These are phyloP conservation scores for Diaporthe batatas DNA, from an alignment of 2,329 filamentous ascomycete species.

Conservation along the genomic window DNA sequence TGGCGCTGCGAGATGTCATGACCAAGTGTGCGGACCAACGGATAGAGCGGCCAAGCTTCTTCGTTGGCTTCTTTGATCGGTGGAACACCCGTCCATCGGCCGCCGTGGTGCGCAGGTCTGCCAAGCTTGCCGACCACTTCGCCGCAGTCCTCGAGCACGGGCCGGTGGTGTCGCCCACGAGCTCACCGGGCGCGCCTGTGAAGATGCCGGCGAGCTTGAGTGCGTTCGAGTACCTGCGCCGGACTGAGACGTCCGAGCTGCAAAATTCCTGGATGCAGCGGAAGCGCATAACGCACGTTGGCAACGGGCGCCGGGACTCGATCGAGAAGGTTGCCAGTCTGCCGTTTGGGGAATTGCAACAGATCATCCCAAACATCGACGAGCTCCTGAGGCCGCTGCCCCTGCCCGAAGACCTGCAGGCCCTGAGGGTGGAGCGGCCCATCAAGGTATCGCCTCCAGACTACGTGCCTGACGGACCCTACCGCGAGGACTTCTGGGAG, in stretches of 20 bases:
- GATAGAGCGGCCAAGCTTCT: slow-evolving; percentile 51
- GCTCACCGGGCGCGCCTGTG: neutral
- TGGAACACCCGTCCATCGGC: slow-evolving; percentile 52
- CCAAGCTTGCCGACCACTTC: slow-evolving; percentile 54
- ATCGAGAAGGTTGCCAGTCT: slow-evolving; percentile 44
- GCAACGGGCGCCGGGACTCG: slow-evolving; percentile 28
- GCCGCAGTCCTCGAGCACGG: slow-evolving; percentile 52
- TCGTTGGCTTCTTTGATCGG: slow-evolving; percentile 54
- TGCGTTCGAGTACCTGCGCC: slow-evolving; percentile 54
- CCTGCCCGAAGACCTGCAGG: slow-evolving; percentile 42
- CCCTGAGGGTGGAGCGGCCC: slow-evolving; percentile 43
- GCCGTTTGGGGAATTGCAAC: slow-evolving; percentile 45
- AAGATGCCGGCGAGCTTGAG: slow-evolving; percentile 47
- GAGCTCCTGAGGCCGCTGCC: slow-evolving; percentile 43
- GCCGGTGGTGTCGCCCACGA: slow-evolving; percentile 41
- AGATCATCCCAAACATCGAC: slow-evolving; percentile 47
- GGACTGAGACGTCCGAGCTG: slow-evolving; percentile 50
- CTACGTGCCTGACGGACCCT: slow-evolving; percentile 46
- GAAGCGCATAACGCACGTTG: slow-evolving; percentile 45
- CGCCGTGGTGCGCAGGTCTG: slow-evolving; percentile 52
- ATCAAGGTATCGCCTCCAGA: slow-evolving; percentile 43
- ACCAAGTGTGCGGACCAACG: slow-evolving; percentile 49
- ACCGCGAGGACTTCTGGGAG: slow-evolving; percentile 51
- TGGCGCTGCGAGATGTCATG: slow-evolving; percentile 51
- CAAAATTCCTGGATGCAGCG: slow-evolving; percentile 50